Conservation (phyloP, 2,329 filamentous ascomycete species). For the Pyricularia sp. region DNA sequence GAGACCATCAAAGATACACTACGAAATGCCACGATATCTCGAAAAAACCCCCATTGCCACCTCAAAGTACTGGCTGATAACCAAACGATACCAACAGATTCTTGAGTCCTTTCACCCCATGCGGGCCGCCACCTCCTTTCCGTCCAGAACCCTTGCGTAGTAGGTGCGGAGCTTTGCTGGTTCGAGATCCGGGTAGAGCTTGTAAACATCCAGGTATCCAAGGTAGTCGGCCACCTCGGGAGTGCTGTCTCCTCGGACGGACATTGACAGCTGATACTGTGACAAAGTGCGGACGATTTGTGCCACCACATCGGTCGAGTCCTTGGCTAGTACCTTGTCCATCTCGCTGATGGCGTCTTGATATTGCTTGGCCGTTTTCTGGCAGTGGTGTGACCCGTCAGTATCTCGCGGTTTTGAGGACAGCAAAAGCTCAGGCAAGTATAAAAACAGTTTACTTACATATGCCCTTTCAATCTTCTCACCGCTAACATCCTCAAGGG, state of each 20-base stretch:
- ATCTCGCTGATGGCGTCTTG: background rate
- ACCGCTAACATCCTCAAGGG: constrained; percentile 36
- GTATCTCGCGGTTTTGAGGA: too few species aligned
- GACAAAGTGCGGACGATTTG: background rate
- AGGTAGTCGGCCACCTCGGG: constrained; percentile 43
- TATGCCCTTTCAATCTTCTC: constrained; percentile 33
- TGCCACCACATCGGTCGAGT: background rate
- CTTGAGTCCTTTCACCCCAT: background rate
- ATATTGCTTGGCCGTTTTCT: background rate
- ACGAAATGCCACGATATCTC: too few species aligned
- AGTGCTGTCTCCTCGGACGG: constrained; percentile 40
- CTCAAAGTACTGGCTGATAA: too few species aligned
- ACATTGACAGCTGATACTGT: background rate
- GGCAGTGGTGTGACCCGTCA: background rate
- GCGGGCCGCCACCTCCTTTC: constrained; percentile 14
- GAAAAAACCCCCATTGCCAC: too few species aligned
- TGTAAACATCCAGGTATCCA: constrained; percentile 40
- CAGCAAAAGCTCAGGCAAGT: too few species aligned
- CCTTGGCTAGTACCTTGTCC: background rate
- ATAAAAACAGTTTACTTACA: constrained; percentile 15
- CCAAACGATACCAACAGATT: background rate
- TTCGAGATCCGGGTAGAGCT: constrained; percentile 43
- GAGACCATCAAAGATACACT: too few species aligned
- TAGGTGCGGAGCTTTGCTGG: constrained; percentile 27
- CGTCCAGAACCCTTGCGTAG: constrained; percentile 27